A percentile compares a stretch with the other conserved stretches of the same genome.
Evolutionary conservation across 257 asterid genomes (phyloP).

Genomic region (Nicotiana tomentosiformis): DNA sequence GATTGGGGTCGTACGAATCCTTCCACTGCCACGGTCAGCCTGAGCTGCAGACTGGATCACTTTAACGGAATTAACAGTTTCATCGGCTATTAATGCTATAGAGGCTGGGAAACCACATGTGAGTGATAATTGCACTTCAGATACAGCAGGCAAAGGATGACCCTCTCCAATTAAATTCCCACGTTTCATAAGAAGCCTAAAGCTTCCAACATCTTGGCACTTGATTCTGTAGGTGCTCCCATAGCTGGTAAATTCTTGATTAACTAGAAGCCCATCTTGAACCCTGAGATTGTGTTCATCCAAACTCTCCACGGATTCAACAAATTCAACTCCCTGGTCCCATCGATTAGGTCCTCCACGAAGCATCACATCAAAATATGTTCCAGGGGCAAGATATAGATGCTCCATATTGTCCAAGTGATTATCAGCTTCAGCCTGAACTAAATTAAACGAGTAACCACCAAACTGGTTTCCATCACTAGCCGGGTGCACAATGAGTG

Average conservation of each 20-base stretch:
- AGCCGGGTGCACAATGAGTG: conserved; percentile 69
- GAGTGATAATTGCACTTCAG: conserved; percentile 62
- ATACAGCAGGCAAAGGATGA: conserved; percentile 66
- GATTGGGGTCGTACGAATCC: conserved; percentile 57
- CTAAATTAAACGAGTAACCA: conserved; percentile 70
- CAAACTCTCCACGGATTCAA: conserved; percentile 49
- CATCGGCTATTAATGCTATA: conserved; percentile 67
- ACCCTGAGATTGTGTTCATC: conserved; percentile 28
- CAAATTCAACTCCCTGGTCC: conserved; percentile 61
- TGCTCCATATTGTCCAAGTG: conserved; percentile 45
- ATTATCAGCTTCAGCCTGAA: conserved; percentile 38
- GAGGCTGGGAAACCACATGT: conserved; percentile 66
- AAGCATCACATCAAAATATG: conserved; percentile 67
- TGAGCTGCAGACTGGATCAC: conserved; percentile 53
- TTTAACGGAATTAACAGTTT: conserved; percentile 49
- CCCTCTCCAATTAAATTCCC: conserved; percentile 77
- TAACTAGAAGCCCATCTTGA: conserved; percentile 26
- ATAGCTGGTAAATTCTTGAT: conserved; percentile 32
- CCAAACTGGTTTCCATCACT: conserved; percentile 91
- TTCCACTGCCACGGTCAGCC: conserved; percentile 56
- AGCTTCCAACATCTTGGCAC: conserved; percentile 62
- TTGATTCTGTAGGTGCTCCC: conserved; percentile 62
- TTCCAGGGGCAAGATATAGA: conserved; percentile 68
- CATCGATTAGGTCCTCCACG: conserved; percentile 83
- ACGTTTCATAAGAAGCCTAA: conserved; percentile 57